phyloP scores from a whole-genome alignment of 805 yeast species.

The Alloascoidea hylecoeti region DNA sequence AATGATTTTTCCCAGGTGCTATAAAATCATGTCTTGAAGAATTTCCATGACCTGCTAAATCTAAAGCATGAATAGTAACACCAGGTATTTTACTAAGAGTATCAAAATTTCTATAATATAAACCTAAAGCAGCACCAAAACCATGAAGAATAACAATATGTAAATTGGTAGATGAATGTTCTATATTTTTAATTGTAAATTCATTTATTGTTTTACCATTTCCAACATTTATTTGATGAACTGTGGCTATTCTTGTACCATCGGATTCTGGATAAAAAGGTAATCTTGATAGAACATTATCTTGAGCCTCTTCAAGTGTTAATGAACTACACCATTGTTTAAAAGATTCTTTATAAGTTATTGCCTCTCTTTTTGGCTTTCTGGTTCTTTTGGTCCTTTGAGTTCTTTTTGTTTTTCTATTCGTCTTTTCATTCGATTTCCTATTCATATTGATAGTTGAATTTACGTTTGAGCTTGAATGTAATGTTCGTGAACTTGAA shows the following conservation, averaged over 20 bases:
- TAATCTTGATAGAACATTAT: background rate
- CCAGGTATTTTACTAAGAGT: conserved; percentile 34
- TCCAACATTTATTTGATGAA: background rate
- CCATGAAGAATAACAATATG: conserved; percentile 59
- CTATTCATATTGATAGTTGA: too few relatives aligned
- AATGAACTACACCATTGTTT: background rate
- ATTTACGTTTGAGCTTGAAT: too few relatives aligned
- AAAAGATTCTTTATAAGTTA: background rate
- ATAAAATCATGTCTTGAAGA: conserved; percentile 36
- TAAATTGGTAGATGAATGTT: background rate
- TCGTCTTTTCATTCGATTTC: too few relatives aligned
- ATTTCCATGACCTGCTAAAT: conserved; percentile 59
- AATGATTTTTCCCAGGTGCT: conserved; percentile 3
- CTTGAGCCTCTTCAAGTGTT: background rate
- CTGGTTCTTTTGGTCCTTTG: too few relatives aligned
- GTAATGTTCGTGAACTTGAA: too few relatives aligned
- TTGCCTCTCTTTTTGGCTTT: background rate
- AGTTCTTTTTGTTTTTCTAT: too few relatives aligned
- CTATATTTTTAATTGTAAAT: background rate
- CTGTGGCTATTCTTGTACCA: background rate
- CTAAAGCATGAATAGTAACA: conserved; percentile 49
- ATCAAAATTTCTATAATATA: conserved; percentile 48
- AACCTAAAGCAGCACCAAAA: conserved; percentile 66
- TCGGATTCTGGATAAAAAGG: background rate
- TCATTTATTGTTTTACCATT: background rate